Evolutionary conservation across 2,329 filamentous ascomycete genomes (phyloP).

Genomic region (Tolypocladium ovalisporum): DNA sequence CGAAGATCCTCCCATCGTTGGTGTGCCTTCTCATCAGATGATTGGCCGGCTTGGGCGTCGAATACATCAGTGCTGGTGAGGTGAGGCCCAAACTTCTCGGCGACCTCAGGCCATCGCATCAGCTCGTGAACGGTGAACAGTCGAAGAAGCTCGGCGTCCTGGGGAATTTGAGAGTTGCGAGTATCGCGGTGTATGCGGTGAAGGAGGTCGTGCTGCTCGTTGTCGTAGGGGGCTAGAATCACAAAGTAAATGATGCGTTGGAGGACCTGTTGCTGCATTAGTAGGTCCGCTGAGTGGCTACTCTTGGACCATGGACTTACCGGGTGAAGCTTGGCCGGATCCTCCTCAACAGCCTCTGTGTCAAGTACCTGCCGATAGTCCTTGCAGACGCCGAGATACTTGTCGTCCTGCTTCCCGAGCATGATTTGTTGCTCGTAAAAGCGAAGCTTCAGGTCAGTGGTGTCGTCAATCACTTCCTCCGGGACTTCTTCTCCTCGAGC

Average conservation of each 20-base stretch:
- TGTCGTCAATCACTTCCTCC: constrained; percentile 72
- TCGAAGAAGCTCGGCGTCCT: constrained; percentile 79
- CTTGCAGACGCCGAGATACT: constrained; percentile 96
- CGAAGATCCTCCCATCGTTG: constrained; percentile 88
- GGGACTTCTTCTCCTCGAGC: constrained; percentile 70
- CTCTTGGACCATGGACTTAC: constrained; percentile 38
- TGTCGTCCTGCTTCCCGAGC: constrained; percentile 91
- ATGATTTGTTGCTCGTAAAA: constrained; percentile 98
- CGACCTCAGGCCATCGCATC: constrained; percentile 95
- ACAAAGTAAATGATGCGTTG: constrained; percentile 97
- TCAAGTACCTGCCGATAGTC: constrained; percentile 95
- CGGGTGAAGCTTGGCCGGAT: constrained; percentile 72
- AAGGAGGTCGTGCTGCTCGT: constrained; percentile 94
- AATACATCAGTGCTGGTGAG: constrained; percentile 88
- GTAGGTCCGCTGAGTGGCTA: neutral
- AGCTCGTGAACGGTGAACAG: constrained; percentile 92
- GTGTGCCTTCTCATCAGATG: constrained; percentile 68
- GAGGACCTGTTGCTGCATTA: constrained; percentile 49
- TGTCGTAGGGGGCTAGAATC: constrained; percentile 92
- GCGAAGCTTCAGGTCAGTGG: constrained; percentile 87
- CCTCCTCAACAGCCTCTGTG: constrained; percentile 88
- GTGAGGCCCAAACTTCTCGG: constrained; percentile 79
- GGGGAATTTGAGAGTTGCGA: constrained; percentile 65
- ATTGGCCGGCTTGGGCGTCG: constrained; percentile 51
- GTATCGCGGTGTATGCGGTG: constrained; percentile 83